Percentiles rank a stretch among this genome's conserved stretches.
Conservation (phyloP, 495 filamentous ascomycete genomes). For the Aspergillus olivimuriae region DNA sequence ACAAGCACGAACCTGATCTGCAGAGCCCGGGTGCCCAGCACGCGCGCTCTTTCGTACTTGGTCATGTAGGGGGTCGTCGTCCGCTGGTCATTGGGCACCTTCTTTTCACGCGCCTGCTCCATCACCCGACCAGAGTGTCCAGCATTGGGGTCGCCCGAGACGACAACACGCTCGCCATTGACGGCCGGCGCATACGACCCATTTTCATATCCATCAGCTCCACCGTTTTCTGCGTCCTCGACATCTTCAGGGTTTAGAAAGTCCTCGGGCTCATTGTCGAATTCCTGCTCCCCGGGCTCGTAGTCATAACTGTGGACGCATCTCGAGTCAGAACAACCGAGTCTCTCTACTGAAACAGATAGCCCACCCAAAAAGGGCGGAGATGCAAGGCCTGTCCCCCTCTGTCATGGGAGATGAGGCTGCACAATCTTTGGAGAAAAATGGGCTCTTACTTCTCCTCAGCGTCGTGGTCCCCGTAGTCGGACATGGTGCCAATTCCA, state of each 20-base stretch:
- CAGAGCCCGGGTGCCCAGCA: conserved; percentile 85
- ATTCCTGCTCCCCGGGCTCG: conserved; percentile 52
- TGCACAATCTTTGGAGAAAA: conserved; percentile 3
- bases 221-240: conserved; percentile 32
- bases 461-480: conserved; percentile 69
- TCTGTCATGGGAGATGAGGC: not conserved
- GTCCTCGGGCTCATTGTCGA: conserved; percentile 58
- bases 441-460: conserved; percentile 43
- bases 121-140: conserved; percentile 47
- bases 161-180: conserved; percentile 56
- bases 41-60: conserved; percentile 93
- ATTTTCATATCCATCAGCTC: conserved; percentile 45
- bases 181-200: conserved; percentile 42
- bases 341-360: not conserved
- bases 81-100: conserved; percentile 80
- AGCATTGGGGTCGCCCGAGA: conserved; percentile 69
- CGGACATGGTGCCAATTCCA: conserved; percentile 60
- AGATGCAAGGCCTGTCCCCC: not conserved
- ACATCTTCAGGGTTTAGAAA: conserved; percentile 42
- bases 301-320: conserved; percentile 40
- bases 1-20: conserved; percentile 92
- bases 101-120: conserved; percentile 73
- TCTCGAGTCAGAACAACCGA: conserved; percentile 14
- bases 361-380: too few species aligned
- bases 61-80: conserved; percentile 98